Evolutionary conservation across 1,284 basidiomycete genomes (phyloP), one percentile per base, ranked within the genome.

Genomic region (Ceratobasidium sp.): DNA sequence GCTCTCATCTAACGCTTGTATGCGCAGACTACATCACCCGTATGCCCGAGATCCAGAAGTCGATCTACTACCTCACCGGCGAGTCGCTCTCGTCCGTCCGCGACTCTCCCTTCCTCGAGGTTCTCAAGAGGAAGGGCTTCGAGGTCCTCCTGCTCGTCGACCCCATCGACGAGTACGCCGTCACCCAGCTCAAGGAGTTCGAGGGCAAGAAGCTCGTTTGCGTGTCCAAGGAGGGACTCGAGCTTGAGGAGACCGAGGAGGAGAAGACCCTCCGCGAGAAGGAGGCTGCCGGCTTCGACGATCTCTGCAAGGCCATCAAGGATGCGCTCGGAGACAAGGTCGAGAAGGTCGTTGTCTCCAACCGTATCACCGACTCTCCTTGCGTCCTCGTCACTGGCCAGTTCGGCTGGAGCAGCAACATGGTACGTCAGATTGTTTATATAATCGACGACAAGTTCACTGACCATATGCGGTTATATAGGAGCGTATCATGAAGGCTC

Each of bases 401-500:
- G 84, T 99, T 98, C 84, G 97, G 97, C 77, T 99, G 98, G 98
- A 98, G 96, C 60, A 96, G 97, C 78, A 99, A 99, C 90, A 98
- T 99, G 97, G 92, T 90, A 76, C 31, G 87, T 84, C 15, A 4
- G 62, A 69, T 71, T 24, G 19, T 65, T 41, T 44, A 69, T 53
- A 27, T 41, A n/a, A 3, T 11, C 41, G 0, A 2, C 14, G 51
- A 5, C 3, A 64, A n/a, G 9, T 33, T 48, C 29, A 31, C 48
- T 76, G 51, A 79, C 14, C 45, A 22, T 27, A 19, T 31, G 24
- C 19, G 14, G n/a, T 47, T 66, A 22, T 79, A 71, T 44, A 90
- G 90, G 95, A 98, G 86, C 94, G 97, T 84, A 98, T 99, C 89
- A 99, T 99, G 98, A 98, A 98, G 87, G 97, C 97, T 19, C 98